phyloP scores from a whole-genome alignment of 176 grass and related monocot genomes.

The Carex kokanica region DNA sequence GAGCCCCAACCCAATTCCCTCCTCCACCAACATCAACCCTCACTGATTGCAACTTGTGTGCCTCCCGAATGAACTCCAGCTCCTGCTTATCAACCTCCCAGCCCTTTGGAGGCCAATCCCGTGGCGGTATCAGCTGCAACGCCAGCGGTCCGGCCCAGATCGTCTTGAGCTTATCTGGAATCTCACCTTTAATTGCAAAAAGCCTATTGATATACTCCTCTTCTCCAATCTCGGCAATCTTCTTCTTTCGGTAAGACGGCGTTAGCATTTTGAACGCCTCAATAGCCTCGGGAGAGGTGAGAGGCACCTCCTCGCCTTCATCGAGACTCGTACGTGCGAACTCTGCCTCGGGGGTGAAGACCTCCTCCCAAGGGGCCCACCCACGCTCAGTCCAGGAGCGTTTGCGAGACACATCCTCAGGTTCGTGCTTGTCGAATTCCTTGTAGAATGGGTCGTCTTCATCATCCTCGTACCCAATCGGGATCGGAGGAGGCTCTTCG shows the following conservation, averaged over 20 bases:
- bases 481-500: constrained; percentile 35
- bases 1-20: constrained; percentile 26
- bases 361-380: constrained; percentile 91
- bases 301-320: constrained; percentile 92
- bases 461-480: constrained; percentile 37
- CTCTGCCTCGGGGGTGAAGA: constrained; percentile 68
- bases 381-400: constrained; percentile 70
- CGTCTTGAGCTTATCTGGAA: constrained; percentile 73
- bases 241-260: constrained; percentile 70
- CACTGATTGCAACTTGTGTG: constrained; percentile 55
- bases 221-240: constrained; percentile 62
- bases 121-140: constrained; percentile 60
- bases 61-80: constrained; percentile 84
- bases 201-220: constrained; percentile 60
- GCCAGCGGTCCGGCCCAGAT: constrained; percentile 60
- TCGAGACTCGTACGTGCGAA: constrained; percentile 84
- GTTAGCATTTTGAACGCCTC: constrained; percentile 93
- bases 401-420: constrained; percentile 63
- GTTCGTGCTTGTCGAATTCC: constrained; percentile 37
- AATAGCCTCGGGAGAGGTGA: constrained; percentile 64
- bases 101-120: constrained; percentile 83
- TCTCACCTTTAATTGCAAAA: constrained; percentile 64
- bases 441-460: constrained; percentile 44
- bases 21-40: constrained; percentile 68
- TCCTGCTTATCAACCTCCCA: constrained; percentile 83